These are phyloP conservation scores for Ilex paraguariensis DNA, from an alignment of 305 asterid genomes.

Conservation along the genomic window DNA sequence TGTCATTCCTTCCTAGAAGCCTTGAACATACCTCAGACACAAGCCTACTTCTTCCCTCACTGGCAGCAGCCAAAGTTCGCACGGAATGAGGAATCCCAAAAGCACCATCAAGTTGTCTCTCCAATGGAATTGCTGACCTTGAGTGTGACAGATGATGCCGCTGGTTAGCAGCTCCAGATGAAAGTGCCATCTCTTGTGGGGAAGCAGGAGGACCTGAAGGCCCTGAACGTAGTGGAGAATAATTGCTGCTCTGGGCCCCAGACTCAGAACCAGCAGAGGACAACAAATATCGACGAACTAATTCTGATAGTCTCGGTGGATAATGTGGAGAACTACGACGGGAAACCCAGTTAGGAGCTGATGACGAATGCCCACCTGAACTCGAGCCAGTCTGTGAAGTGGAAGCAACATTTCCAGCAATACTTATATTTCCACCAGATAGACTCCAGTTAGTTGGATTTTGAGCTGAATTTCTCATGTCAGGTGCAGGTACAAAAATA, in stretches of 20 bases:
- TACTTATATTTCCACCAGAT: constrained; percentile 34
- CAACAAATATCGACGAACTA: constrained; percentile 59
- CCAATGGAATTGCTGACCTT: constrained; percentile 61
- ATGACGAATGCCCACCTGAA: constrained; percentile 33
- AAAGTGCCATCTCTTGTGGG: constrained; percentile 39
- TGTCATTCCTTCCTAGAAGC: too few species aligned
- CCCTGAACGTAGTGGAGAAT: constrained; percentile 29
- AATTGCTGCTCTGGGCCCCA: constrained; percentile 42
- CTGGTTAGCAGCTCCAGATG: constrained; percentile 47
- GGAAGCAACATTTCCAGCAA: constrained; percentile 39
- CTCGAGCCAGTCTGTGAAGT: constrained; percentile 37
- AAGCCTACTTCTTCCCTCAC: constrained; percentile 71
- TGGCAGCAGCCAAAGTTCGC: constrained; percentile 51
- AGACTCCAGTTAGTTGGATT: constrained; percentile 48
- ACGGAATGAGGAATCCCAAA: constrained; percentile 49
- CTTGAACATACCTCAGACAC: constrained; percentile 35
- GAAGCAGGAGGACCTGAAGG: constrained; percentile 35
- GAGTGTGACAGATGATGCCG: constrained; percentile 37
- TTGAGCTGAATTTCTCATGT: constrained; percentile 45
- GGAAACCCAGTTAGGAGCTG: constrained; percentile 48
- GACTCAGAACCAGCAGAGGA: constrained; percentile 44
- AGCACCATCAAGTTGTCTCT: constrained; percentile 66
- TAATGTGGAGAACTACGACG: constrained; percentile 44
- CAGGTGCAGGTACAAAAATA: constrained; percentile 48
- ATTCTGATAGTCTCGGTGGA: constrained; percentile 62